These are phyloP conservation scores for Neohortaea acidophila DNA, from an alignment of 495 filamentous ascomycete genomes.

Conservation along the genomic window DNA sequence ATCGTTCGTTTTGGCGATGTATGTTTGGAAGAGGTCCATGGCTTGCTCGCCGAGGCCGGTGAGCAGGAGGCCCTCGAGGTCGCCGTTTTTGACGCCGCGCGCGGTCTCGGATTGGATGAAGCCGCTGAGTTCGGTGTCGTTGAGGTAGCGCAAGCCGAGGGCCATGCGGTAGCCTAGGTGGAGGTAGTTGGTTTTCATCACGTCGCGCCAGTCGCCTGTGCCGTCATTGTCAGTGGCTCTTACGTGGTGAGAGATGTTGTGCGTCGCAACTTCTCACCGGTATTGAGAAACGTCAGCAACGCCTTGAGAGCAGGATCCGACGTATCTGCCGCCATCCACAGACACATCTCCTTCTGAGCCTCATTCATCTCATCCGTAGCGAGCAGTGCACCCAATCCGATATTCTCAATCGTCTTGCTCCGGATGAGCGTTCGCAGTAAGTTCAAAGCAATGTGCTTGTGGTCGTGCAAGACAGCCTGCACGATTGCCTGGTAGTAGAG, in stretches of 20 bases:
- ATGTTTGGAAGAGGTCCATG: conserved; percentile 72
- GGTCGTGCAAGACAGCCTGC: conserved; percentile 27
- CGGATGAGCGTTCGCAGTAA: conserved; percentile 24
- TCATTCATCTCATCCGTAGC: conserved; percentile 36
- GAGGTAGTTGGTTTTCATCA: conserved; percentile 66
- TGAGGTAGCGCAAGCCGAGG: conserved; percentile 70
- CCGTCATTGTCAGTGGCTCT: too few species aligned
- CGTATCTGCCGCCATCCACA: conserved; percentile 48
- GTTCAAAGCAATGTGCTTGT: conserved; percentile 27
- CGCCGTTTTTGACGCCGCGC: conserved; percentile 53
- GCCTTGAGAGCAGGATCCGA: conserved; percentile 78
- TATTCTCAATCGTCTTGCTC: conserved; percentile 22
- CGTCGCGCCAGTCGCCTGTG: conserved; percentile 71
- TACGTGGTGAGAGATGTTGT: too few species aligned
- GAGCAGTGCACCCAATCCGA: conserved; percentile 36
- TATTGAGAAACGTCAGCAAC: conserved; percentile 83
- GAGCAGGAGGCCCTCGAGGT: conserved; percentile 77
- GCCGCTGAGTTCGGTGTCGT: conserved; percentile 55
- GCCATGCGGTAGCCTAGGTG: conserved; percentile 74
- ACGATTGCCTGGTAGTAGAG: conserved; percentile 57
- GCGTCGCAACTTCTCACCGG: too few species aligned
- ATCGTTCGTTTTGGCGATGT: conserved; percentile 74
- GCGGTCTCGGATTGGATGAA: conserved; percentile 52
- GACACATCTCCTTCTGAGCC: conserved; percentile 30
- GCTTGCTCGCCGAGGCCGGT: conserved; percentile 68